Base-by-base conservation (phyloP, 148 eudicot species). In the Amaranthus hypochondriacus region DNA sequence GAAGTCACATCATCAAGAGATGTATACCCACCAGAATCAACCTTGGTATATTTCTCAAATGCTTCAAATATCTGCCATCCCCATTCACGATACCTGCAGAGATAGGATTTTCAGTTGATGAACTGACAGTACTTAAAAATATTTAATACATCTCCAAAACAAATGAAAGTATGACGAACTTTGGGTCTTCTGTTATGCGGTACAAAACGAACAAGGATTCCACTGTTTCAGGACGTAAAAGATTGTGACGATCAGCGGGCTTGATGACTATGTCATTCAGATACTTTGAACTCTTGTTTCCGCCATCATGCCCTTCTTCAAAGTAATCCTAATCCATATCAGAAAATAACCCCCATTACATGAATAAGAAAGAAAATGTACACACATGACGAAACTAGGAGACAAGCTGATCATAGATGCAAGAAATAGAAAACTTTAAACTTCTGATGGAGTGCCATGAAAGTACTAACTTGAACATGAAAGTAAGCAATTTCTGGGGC, bases 61-160 rank as follows among this genome's bases (percentile, higher is more conserved):
- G 98, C 92, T 86, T 94, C 84, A 74, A 94, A 94, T 39, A 94
- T 94, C 77, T 89, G 85, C 98, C 98, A 94, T 54, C 98, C 98
- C 98, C 97, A 94, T 74, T 85, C 94, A 63, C 97, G 97, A 65
- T 93, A 93, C 82, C 98, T 93, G 84, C 80, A 82, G 42, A 58
- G 73, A 51, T 42, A 72, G 74, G 62, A 69, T 56, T 61, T 48
- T 49, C 53, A 21, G 79, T 63, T 44, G 14, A 42, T 66, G 75
- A 15, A 3, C 12, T 70, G 13, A 48, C 71, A 59, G 52, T 47
- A 53, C 58, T 47, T 64, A 42, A 50, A 66, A 18, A 12, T 54
- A 12, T 54, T 12, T 7, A 63, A 70, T 46, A 43, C 59, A 80
- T 18, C 8, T 42, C 0, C 28, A 21, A 11, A 60, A 42, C 58